phyloP scores from a whole-genome alignment of 2,329 filamentous ascomycete genomes.

The Exophiala bonariae region DNA sequence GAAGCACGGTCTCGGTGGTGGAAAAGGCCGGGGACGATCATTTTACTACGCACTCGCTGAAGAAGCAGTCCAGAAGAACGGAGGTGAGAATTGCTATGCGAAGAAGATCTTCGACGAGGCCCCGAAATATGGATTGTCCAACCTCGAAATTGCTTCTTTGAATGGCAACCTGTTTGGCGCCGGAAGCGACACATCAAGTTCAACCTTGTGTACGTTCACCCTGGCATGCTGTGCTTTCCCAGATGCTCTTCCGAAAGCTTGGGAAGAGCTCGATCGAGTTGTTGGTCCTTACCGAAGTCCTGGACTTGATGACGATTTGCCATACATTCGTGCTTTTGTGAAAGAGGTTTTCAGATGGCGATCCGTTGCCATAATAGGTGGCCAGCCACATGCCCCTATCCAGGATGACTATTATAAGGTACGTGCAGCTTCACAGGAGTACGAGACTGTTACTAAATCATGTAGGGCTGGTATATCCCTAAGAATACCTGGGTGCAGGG shows the following conservation, averaged over 20 bases:
- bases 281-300: slow-evolving; percentile 39
- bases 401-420: slow-evolving; percentile 52
- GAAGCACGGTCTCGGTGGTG: slow-evolving; percentile 47
- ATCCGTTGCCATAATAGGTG: slow-evolving; percentile 35
- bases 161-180: slow-evolving; percentile 44
- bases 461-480: slow-evolving; percentile 45
- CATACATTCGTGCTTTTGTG: slow-evolving; percentile 40
- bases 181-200: slow-evolving; percentile 32
- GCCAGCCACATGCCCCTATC: slow-evolving; percentile 36
- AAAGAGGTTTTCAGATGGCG: slow-evolving; percentile 40
- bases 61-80: slow-evolving; percentile 46
- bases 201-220: slow-evolving; percentile 32
- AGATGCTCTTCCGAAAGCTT: slow-evolving; percentile 46
- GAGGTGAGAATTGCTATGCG: slow-evolving; percentile 39
- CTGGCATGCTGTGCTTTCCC: slow-evolving; percentile 40
- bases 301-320: slow-evolving; percentile 41
- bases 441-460: slow-evolving; percentile 36
- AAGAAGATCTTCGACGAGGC: slow-evolving; percentile 50
- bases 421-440: too few species aligned
- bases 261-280: slow-evolving; percentile 46
- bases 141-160: slow-evolving; percentile 48
- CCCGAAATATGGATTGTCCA: slow-evolving; percentile 46
- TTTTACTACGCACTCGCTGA: slow-evolving; percentile 56
- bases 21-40: slow-evolving; percentile 48
- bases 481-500: slow-evolving; percentile 40